Evolutionary conservation across 169 alveolate genomes (phyloP), one percentile per base, ranked within the genome.

Genomic region (Cryptosporidium meleagridis): DNA sequence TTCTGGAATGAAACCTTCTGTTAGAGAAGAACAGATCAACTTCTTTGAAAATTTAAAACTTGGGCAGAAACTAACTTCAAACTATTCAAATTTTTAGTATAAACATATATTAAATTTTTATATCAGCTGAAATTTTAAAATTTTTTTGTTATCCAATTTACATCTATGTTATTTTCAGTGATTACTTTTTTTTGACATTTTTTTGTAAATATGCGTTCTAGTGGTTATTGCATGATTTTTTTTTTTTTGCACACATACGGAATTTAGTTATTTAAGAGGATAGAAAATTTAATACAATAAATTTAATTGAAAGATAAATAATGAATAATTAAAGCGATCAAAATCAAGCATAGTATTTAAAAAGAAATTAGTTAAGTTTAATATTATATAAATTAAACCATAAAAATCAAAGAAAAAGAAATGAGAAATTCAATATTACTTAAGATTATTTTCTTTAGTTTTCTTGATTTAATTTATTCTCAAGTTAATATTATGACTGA

Each of bases 401-500:
- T 48, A 12, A 14, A 48, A 0, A 1, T 48, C 5, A 5, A 48
- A 48, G 5, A 48, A 48, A 9, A 26, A 55, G 67, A n/a, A 21
- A 55, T 55, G 67, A 55, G 8, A 1, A 55, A 26, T n/a, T 55
- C 18, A 5, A 39, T 55, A 3, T 8, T 55, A 55, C 5, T 23
- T 21, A n/a, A 21, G 23, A 55, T 67, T 1, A 10, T 67, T n/a
- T 0, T 67, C 33, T 31, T 39, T 33, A 10, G 45, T 37, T 39
- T 67, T 33, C 23, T 48, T 18, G 39, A 70, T 18, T 26, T 39
- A n/a, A 65, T 41, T 14, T 26, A 23, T 41, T 59, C 89, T 44
- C 89, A 80, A 62, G 75, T 59, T 16, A 80, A 80, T 80, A 80
- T 80, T 23, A 80, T 80, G 68, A 80, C 53, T 0, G 75, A 80